A percentile compares a stretch with the other conserved stretches of the same genome.
Evolutionary conservation across 495 filamentous ascomycete species (phyloP).

Genomic region (Parachaetomium inaequale): DNA sequence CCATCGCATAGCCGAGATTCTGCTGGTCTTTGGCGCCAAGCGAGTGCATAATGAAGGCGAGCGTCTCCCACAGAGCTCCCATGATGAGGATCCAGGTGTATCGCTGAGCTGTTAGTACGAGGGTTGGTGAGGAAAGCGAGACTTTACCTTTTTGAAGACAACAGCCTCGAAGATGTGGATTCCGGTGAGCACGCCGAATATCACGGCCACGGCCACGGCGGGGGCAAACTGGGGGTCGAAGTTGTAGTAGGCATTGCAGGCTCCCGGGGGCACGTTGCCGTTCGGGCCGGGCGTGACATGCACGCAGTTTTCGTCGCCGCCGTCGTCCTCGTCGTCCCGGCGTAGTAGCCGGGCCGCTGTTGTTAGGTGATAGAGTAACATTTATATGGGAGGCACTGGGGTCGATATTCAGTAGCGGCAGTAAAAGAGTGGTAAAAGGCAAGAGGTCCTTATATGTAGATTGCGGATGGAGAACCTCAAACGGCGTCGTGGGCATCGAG

Average conservation of each 20-base stretch:
- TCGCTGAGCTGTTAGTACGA: constrained; percentile 24
- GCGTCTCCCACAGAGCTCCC: constrained; percentile 40
- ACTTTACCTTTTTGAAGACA: constrained; percentile 29
- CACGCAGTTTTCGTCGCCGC: constrained; percentile 20
- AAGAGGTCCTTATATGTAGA: too few species aligned
- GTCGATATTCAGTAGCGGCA: too few species aligned
- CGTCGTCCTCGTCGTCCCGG: not conserved
- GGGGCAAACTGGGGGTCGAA: constrained; percentile 37
- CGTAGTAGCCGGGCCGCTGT: not conserved
- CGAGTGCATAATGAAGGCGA: constrained; percentile 36
- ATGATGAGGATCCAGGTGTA: constrained; percentile 41
- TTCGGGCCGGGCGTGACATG: constrained; percentile 39
- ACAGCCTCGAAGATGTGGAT: constrained; percentile 43
- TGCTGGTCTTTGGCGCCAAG: constrained; percentile 42
- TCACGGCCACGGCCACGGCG: constrained; percentile 30
- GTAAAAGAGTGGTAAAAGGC: too few species aligned
- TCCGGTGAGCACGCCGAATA: constrained; percentile 39
- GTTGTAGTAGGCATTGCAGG: constrained; percentile 44
- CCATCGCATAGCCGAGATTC: constrained; percentile 23
- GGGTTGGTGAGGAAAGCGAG: not conserved
- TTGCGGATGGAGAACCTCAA: too few species aligned
- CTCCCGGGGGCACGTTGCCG: constrained; percentile 38
- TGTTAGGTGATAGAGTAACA: not conserved
- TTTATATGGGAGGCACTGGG: not conserved
- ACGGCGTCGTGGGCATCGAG: too few species aligned